Evolutionary conservation across 2,329 filamentous ascomycete genomes (phyloP), one percentile per base, ranked within the genome.

Genomic region (Trichoderma afroharzianum): DNA sequence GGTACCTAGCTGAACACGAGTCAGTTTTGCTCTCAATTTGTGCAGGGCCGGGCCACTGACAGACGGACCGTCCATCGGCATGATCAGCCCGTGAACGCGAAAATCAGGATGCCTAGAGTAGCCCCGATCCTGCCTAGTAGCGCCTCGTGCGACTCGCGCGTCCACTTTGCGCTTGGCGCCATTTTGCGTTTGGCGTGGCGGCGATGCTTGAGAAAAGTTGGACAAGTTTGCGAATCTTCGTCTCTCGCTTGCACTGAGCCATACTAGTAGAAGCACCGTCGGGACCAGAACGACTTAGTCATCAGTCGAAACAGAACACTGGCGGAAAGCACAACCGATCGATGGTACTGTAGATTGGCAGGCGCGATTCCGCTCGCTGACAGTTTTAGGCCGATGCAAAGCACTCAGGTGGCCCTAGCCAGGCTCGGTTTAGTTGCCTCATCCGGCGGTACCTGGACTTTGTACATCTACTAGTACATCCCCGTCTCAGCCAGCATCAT

Each of bases 31-130:
- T 6, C 36, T 32, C 66, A 24, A 12, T 12, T 59, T 33, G 55
- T 33, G 33, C 66, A 33, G 64, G 66, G 55, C 58, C 55, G 66
- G 66, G 66, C 66, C 66, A 61, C 67, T 43, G 59, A 39, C 57
- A 68, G 67, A 62, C 55, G 67, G 67, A 53, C 67, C 67, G 57
- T 53, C 28, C 39, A 62, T 61, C 67, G 67, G 67, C 15, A 69
- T 69, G 67, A 62, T 69, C 67, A 69, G 36, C 67, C 64, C 67
- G 57, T 36, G 36, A 53, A 53, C 39, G 57, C 57, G 55, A 47
- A 33, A 62, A 53, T 61, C 57, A 50, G 39, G 53, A 18, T 47
- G 66, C 36, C 39, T 12, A 33, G 36, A 50, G 15, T 59, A 33
- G 66, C n/a, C 66, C 57, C 36, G 66, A 68, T 61, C 67, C 39